These are phyloP conservation scores for Coniella lustricola DNA, from an alignment of 2,329 filamentous ascomycete genomes.

Conservation along the genomic window DNA sequence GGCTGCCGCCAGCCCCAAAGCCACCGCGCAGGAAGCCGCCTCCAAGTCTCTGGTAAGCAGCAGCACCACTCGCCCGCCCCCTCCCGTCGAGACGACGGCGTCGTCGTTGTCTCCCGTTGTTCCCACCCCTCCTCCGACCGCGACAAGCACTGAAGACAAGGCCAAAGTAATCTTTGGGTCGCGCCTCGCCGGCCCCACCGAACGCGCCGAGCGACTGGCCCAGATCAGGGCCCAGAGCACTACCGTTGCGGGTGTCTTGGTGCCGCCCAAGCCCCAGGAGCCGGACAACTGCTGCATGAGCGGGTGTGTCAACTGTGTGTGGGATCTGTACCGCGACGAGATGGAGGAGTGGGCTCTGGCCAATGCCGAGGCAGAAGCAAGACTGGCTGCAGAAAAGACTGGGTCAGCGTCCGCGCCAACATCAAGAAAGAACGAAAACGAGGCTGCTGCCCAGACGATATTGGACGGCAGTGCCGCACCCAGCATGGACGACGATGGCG, in stretches of 20 bases:
- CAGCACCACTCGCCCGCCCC: conserved; percentile 1
- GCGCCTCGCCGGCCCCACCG: conserved; percentile 64
- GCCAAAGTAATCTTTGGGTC: conserved; percentile 75
- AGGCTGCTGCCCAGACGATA: conserved; percentile 17
- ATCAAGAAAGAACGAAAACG: not conserved
- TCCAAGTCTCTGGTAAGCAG: conserved; percentile 11
- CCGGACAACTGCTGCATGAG: conserved; percentile 99
- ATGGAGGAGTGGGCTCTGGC: conserved; percentile 78
- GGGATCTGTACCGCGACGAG: conserved; percentile 86
- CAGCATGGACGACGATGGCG: conserved; percentile 76
- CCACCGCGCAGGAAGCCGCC: conserved; percentile 14
- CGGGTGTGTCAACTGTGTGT: conserved; percentile 95
- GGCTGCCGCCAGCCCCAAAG: conserved; percentile 14
- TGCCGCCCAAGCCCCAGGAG: conserved; percentile 79
- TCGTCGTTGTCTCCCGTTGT: conserved; percentile 26
- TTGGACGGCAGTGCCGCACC: conserved; percentile 28
- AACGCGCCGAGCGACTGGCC: conserved; percentile 54
- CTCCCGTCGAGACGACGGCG: not conserved
- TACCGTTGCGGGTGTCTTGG: conserved; percentile 68
- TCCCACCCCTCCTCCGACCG: conserved; percentile 33
- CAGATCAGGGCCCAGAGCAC: conserved; percentile 52
- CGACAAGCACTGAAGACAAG: conserved; percentile 40
- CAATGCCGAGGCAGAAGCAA: conserved; percentile 54
- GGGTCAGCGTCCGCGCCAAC: too few relatives aligned
- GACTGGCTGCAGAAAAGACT: conserved; percentile 34